phyloP scores from a whole-genome alignment of 352 stramenopile genomes.

The Globisporangium nagaii region DNA sequence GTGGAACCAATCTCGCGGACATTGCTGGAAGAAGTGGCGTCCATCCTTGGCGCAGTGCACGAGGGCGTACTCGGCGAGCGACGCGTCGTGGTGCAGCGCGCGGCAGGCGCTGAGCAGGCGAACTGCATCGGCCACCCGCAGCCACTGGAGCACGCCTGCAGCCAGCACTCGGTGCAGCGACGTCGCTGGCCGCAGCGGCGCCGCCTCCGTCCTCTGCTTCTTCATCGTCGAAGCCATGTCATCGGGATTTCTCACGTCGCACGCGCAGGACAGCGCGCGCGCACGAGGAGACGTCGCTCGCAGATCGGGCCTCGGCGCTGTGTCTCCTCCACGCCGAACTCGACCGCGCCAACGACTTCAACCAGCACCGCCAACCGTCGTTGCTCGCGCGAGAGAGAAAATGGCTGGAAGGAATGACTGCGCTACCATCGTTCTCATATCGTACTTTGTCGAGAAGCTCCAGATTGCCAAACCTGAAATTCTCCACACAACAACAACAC shows the following conservation, averaged over 20 bases:
- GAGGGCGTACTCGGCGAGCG: neutral
- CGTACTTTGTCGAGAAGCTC: neutral
- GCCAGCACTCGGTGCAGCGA: neutral
- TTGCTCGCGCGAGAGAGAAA: too few relatives aligned
- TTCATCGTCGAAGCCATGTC: slow-evolving; percentile 4
- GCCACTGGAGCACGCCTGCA: neutral
- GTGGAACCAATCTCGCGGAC: slow-evolving; percentile 7
- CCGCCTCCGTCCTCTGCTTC: neutral
- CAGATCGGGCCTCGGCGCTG: too few relatives aligned
- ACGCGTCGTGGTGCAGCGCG: neutral
- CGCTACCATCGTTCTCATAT: neutral
- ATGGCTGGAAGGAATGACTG: neutral
- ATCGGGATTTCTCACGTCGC: neutral
- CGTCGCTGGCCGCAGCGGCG: neutral
- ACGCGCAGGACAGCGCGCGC: neutral
- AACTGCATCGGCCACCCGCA: neutral
- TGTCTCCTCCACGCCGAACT: too few relatives aligned
- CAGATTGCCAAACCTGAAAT: neutral
- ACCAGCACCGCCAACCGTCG: neutral
- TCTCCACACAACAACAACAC: too few relatives aligned
- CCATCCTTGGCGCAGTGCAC: neutral
- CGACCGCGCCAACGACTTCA: neutral
- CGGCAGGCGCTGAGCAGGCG: neutral
- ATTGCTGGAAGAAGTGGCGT: slow-evolving; percentile 7
- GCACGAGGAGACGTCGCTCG: too few relatives aligned